These are phyloP conservation scores for Mallotus repandus DNA, from an alignment of 441 rosid species.

Conservation along the genomic window DNA sequence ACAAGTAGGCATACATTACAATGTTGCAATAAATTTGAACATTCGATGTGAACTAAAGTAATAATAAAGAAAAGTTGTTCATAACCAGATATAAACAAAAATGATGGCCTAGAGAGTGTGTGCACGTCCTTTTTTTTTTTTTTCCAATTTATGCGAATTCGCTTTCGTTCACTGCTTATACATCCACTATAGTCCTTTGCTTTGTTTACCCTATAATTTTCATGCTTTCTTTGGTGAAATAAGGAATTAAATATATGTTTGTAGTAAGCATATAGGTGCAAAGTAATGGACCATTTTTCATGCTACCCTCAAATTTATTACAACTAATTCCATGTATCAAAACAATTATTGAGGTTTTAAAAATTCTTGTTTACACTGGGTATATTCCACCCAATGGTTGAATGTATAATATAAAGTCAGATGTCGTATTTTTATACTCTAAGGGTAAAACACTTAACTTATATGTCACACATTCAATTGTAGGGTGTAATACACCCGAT, in stretches of 20 bases:
- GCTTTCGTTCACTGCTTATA: too few relatives aligned
- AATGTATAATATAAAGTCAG: too few relatives aligned
- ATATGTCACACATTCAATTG: too few relatives aligned
- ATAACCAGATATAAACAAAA: neutral
- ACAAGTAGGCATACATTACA: neutral
- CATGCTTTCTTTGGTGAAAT: neutral
- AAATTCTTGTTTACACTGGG: too few relatives aligned
- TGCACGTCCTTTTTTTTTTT: too few relatives aligned
- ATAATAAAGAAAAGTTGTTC: neutral
- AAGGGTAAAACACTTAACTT: too few relatives aligned
- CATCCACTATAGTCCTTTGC: neutral
- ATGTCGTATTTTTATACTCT: too few relatives aligned
- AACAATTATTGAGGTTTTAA: too few relatives aligned
- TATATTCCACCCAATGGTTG: too few relatives aligned
- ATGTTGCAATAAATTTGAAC: neutral
- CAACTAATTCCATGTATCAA: too few relatives aligned
- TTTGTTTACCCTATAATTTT: neutral
- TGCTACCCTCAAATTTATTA: neutral
- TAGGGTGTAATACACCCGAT: too few relatives aligned
- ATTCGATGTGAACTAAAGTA: neutral
- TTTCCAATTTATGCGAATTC: too few relatives aligned
- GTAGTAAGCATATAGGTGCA: neutral
- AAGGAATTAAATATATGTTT: neutral
- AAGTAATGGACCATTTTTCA: neutral
- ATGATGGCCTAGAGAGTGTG: neutral